These are phyloP conservation scores for Zea mays DNA, from an alignment of 176 grass and related monocot genomes.

Conservation along the genomic window Zm-B73-REFERENCE-NAM-5.0 NC_050101.1:164664001-164664500, in stretches of 20 bases:
- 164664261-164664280: constrained; percentile 83
- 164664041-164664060: constrained; percentile 86
- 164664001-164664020: constrained; percentile 94
- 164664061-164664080: constrained; percentile 85
- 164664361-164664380: constrained; percentile 86
- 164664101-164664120: constrained; percentile 86
- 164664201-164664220: constrained; percentile 60
- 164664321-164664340: constrained; percentile 69
- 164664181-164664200: constrained; percentile 82
- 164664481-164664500: constrained; percentile 83
- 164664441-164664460: constrained; percentile 86
- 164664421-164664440: constrained; percentile 79
- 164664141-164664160: constrained; percentile 91
- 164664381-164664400: constrained; percentile 82
- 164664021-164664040: constrained; percentile 80
- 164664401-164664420: constrained; percentile 94
- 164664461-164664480: constrained; percentile 89
- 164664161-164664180: constrained; percentile 80
- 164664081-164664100: constrained; percentile 89
- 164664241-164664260: constrained; percentile 90
- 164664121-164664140: constrained; percentile 99
- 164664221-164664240: constrained; percentile 80
- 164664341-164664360: constrained; percentile 69
- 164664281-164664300: constrained; percentile 62
- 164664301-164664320: constrained; percentile 68